Evolutionary conservation across 306 rosid genomes (phyloP).

Genomic region (Cucurbita maxima): DNA sequence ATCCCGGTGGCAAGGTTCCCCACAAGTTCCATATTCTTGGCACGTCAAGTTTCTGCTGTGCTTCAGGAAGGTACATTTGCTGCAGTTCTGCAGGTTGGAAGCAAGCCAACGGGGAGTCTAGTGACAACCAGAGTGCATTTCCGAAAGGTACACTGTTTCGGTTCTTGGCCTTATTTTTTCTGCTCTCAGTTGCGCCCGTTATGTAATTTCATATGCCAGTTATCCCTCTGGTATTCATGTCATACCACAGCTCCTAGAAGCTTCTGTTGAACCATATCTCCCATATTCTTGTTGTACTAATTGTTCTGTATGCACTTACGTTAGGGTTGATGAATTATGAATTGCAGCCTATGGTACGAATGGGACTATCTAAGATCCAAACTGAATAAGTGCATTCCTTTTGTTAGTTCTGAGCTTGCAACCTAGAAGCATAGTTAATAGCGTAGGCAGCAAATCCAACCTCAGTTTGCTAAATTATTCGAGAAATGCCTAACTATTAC

Average conservation of each 20-base stretch:
- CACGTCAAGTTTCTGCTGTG: constrained; percentile 77
- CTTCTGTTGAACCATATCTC: background rate
- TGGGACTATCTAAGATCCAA: background rate
- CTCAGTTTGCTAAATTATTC: background rate
- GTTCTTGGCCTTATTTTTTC: background rate
- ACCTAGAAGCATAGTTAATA: background rate
- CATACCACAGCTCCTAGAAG: background rate
- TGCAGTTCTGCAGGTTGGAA: constrained; percentile 51
- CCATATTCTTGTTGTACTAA: background rate
- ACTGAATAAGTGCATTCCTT: background rate
- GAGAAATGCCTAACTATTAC: background rate
- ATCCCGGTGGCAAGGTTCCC: constrained; percentile 36
- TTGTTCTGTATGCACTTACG: background rate
- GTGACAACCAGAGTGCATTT: constrained; percentile 29
- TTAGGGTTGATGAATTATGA: background rate
- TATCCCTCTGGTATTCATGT: background rate
- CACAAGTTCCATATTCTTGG: constrained; percentile 79
- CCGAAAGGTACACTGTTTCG: constrained; percentile 42
- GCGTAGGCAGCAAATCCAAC: background rate
- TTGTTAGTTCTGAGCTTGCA: background rate
- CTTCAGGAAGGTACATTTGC: constrained; percentile 70
- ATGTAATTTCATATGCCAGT: background rate
- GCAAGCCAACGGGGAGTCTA: constrained; percentile 52
- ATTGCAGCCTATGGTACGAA: background rate
- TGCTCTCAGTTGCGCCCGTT: background rate